These are phyloP conservation scores for Corylus americana DNA, from an alignment of 306 rosid genomes.

Conservation along the genomic window DNA sequence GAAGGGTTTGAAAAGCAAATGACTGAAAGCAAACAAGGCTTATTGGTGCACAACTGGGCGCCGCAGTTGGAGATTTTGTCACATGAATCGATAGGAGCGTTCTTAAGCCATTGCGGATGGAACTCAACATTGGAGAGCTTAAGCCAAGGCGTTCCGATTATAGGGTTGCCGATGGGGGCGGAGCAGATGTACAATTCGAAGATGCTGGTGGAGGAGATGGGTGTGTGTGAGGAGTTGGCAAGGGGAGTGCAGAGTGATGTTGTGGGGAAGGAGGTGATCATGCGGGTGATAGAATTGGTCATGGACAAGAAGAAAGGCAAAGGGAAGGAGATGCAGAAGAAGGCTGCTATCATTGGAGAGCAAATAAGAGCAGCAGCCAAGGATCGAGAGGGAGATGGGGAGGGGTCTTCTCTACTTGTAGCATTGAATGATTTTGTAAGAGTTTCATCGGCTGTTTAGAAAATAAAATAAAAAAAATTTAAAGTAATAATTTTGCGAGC, in stretches of 20 bases:
- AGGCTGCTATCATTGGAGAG: constrained; percentile 33
- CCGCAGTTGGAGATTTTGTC: constrained; percentile 72
- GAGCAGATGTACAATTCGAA: constrained; percentile 70
- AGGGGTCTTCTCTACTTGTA: constrained; percentile 35
- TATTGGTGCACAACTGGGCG: constrained; percentile 70
- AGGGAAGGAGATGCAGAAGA: constrained; percentile 56
- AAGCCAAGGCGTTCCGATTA: constrained; percentile 63
- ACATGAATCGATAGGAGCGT: constrained; percentile 53
- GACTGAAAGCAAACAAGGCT: constrained; percentile 35
- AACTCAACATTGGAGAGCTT: constrained; percentile 80
- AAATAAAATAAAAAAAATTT: no score
- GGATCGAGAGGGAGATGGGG: constrained; percentile 25
- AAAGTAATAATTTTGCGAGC: no score
- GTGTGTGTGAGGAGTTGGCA: constrained; percentile 58
- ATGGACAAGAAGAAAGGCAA: constrained; percentile 40
- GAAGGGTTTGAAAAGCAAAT: constrained; percentile 57
- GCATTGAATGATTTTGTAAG: constrained; percentile 46
- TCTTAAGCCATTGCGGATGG: constrained; percentile 94
- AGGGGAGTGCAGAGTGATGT: constrained; percentile 43
- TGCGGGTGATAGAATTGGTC: constrained; percentile 48
- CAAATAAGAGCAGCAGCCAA: constrained; percentile 37
- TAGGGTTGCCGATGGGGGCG: constrained; percentile 80
- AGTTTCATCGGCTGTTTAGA: no score
- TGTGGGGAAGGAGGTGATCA: constrained; percentile 37
- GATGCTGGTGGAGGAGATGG: constrained; percentile 79